phyloP scores from a whole-genome alignment of 2,329 filamentous ascomycete genomes.

The Neonectria coccinea region DNA sequence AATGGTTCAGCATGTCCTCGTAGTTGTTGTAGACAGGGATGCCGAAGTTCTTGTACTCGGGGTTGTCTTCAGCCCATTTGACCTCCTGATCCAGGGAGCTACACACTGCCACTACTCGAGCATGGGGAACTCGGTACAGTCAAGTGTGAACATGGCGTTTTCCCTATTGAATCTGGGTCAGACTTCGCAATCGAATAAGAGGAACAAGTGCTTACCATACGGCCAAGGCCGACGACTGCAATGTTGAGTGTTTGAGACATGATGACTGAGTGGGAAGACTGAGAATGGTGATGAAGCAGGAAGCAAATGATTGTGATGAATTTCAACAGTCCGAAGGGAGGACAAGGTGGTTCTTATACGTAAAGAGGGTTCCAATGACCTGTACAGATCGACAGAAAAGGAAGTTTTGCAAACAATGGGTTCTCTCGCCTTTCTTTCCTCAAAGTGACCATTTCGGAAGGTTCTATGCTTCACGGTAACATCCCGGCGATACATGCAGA shows the following conservation, averaged over 20 bases:
- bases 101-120: constrained; percentile 31
- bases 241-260: constrained; percentile 33
- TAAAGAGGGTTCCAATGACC: neutral
- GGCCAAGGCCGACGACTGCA: constrained; percentile 36
- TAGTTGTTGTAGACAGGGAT: constrained; percentile 32
- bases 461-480: neutral
- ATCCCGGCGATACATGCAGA: constrained; percentile 12
- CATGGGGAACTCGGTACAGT: constrained; percentile 31
- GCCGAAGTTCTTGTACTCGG: constrained; percentile 31
- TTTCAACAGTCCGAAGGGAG: neutral
- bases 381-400: neutral
- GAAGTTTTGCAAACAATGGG: constrained; percentile 7
- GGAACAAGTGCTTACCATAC: constrained; percentile 19
- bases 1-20: constrained; percentile 34
- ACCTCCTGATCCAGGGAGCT: constrained; percentile 28
- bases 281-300: neutral
- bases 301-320: neutral
- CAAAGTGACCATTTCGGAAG: neutral
- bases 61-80: constrained; percentile 26
- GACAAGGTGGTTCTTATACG: constrained; percentile 9
- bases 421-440: constrained; percentile 2
- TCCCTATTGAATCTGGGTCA: constrained; percentile 22
- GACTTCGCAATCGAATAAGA: neutral
- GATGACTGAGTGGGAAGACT: neutral
- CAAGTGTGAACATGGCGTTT: constrained; percentile 34